Conservation (phyloP, 768 basidiomycete genomes). For the Tulasnella sp. region DNA sequence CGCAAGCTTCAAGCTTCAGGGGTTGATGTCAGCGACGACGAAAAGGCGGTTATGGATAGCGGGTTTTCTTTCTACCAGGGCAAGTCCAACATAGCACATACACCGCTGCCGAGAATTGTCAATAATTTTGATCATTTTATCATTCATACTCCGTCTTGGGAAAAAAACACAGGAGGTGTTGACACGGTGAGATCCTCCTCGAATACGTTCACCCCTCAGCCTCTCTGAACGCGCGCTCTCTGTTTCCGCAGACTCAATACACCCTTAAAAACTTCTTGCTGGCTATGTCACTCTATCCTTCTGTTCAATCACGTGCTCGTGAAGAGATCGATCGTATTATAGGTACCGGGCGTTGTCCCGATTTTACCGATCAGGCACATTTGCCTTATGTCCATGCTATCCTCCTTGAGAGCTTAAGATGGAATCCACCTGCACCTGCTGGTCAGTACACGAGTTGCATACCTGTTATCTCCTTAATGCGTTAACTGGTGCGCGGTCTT, state of each 20-base stretch:
- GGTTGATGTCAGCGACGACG: background rate
- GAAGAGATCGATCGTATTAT: slow-evolving; percentile 10
- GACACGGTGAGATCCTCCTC: background rate
- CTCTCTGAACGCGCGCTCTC: no score
- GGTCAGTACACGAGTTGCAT: background rate
- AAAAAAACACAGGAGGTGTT: background rate
- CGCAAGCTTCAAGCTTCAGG: background rate
- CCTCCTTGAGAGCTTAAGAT: background rate
- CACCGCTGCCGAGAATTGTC: no score
- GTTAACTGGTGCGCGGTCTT: background rate
- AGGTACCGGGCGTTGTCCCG: background rate
- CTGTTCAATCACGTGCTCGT: background rate
- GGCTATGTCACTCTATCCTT: slow-evolving; percentile 20
- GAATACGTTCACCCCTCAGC: no score
- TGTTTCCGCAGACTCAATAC: background rate
- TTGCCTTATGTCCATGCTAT: slow-evolving; percentile 12
- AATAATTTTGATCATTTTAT: no score
- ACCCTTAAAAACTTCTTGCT: slow-evolving; percentile 11
- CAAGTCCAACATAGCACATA: background rate
- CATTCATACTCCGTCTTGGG: no score
- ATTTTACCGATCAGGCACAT: background rate
- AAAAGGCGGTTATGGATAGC: background rate
- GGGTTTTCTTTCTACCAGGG: background rate
- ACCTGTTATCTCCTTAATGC: background rate
- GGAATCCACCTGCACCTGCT: background rate